Base-by-base conservation (phyloP, 1,284 basidiomycete genomes). In the Ganoderma resinaceum region DNA sequence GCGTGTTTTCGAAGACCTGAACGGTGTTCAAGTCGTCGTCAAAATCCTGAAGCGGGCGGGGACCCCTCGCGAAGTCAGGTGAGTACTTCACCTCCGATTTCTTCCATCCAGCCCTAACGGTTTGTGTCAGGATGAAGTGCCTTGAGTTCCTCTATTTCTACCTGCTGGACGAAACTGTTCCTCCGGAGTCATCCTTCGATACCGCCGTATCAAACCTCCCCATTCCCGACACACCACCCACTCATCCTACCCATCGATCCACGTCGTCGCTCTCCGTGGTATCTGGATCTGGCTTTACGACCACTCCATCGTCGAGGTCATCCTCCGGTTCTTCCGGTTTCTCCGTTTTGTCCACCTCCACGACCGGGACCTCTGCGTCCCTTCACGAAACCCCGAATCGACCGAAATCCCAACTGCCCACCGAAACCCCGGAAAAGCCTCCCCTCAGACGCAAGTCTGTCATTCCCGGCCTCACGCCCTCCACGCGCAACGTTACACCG, bases 131-230 rank as follows among this genome's bases (percentile, higher is more conserved):
- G 74, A 96, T 97, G 92, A 96, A 97, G 82, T 96, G 94, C 72
- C 85, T 97, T 31, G 95, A 97, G 77, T 95, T 97, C 75, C 81
- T 97, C 5, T 96, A 96, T 79, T 97, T 96, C 78, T 97, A 97
- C 78, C 85, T 97, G 5, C 83, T 96, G 63, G 95, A 96, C 69
- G 95, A 97, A 78, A 76, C 75, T 43, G 37, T 75, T 65, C 57
- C 67, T 62, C 46, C 60, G 62, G 43, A 67, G 67, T 12, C 40
- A 42, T 29, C 61, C 42, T 4, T 43, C 38, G n/a, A 61, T 8
- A n/a, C 61, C 49, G 33, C 61, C 61, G 61, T 66, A 9, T 62
- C 68, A 62, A 2, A 68, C 68, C 31, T 66, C 61, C 12, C 66
- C 59, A 42, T 58, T 12, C 65, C 67, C 14, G 65, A 65, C 52